A percentile compares a stretch with the other conserved stretches of the same genome.
phyloP scores from a whole-genome alignment of 192 early-diverging fungal genomes.

The Dissophora globulifera region DNA sequence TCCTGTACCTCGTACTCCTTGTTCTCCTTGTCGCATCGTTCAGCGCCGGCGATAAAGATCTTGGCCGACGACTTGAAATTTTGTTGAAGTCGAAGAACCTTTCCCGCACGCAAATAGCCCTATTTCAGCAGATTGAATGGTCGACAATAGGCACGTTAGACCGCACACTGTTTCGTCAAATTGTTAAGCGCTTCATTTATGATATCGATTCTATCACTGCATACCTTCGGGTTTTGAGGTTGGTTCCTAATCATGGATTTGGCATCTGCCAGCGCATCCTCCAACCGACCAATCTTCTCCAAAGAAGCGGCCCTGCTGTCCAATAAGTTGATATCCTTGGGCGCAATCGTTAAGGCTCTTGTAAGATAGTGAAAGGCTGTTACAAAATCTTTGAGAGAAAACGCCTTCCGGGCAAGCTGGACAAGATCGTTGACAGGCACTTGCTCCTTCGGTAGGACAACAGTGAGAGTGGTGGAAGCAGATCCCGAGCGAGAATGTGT shows the following conservation, averaged over 20 bases:
- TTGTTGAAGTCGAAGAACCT: conserved; percentile 28
- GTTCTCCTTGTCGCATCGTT: conserved; percentile 26
- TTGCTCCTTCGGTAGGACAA: not conserved
- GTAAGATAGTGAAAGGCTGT: conserved; percentile 16
- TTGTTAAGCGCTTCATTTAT: no score
- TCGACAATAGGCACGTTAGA: no score
- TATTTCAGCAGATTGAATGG: not conserved
- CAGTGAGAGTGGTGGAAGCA: not conserved
- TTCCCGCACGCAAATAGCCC: conserved; percentile 45
- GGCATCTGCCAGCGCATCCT: conserved; percentile 27
- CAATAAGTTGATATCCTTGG: conserved; percentile 43
- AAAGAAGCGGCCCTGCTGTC: conserved; percentile 43
- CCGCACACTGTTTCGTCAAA: no score
- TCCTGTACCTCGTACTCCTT: conserved; percentile 32
- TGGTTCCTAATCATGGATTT: conserved; percentile 31
- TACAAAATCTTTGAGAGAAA: conserved; percentile 33
- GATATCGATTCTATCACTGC: not conserved
- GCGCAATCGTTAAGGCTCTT: conserved; percentile 24
- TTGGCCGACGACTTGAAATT: conserved; percentile 30
- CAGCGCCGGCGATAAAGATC: conserved; percentile 33
- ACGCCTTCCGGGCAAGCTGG: conserved; percentile 30
- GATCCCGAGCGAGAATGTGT: not conserved
- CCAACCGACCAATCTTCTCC: conserved; percentile 23
- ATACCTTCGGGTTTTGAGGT: conserved; percentile 43
- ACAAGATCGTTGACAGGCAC: conserved; percentile 45